Percentiles rank a stretch among this genome's conserved stretches.
These are phyloP conservation scores for Ottelia alismoides DNA, from an alignment of 106 monocot genomes.

Conservation along the genomic window DNA sequence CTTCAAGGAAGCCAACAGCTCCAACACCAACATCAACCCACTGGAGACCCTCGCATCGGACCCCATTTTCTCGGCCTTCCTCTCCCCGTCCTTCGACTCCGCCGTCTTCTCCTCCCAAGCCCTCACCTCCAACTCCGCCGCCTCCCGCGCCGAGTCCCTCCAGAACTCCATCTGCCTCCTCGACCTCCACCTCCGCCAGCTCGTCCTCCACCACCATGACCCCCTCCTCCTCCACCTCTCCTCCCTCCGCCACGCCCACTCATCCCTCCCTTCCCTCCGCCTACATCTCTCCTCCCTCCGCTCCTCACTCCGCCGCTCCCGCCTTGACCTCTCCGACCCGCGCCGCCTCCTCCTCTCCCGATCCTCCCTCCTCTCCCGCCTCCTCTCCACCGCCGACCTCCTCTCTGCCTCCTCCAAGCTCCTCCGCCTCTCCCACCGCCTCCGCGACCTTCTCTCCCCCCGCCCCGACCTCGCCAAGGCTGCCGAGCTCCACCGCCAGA, in stretches of 20 bases:
- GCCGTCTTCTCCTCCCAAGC: slow-evolving; percentile 75
- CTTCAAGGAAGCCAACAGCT: no score
- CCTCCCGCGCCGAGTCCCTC: slow-evolving; percentile 70
- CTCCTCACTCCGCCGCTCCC: slow-evolving; percentile 39
- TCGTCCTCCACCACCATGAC: slow-evolving; percentile 64
- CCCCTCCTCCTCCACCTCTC: slow-evolving; percentile 64
- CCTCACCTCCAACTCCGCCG: slow-evolving; percentile 68
- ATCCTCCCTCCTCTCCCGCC: slow-evolving; percentile 66
- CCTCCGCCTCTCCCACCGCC: slow-evolving; percentile 42
- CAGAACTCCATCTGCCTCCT: slow-evolving; percentile 65
- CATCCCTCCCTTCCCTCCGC: slow-evolving; percentile 52
- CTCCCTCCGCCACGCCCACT: slow-evolving; percentile 35
- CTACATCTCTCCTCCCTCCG: slow-evolving; percentile 32
- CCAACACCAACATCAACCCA: no score
- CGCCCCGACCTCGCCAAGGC: slow-evolving; percentile 69
- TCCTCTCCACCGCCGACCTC: slow-evolving; percentile 61
- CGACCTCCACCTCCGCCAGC: slow-evolving; percentile 54
- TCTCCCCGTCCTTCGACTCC: slow-evolving; percentile 73
- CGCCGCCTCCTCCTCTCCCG: slow-evolving; percentile 27
- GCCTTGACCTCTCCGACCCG: slow-evolving; percentile 54
- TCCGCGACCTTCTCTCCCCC: slow-evolving; percentile 22
- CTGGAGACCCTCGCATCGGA: slow-evolving; percentile 69
- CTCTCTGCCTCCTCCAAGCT: slow-evolving; percentile 42
- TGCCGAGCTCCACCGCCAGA: slow-evolving; percentile 84
- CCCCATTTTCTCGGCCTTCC: slow-evolving; percentile 84